Base-by-base conservation (phyloP, 2,329 filamentous ascomycete genomes). In the Lasiodiplodia sp. region DNA sequence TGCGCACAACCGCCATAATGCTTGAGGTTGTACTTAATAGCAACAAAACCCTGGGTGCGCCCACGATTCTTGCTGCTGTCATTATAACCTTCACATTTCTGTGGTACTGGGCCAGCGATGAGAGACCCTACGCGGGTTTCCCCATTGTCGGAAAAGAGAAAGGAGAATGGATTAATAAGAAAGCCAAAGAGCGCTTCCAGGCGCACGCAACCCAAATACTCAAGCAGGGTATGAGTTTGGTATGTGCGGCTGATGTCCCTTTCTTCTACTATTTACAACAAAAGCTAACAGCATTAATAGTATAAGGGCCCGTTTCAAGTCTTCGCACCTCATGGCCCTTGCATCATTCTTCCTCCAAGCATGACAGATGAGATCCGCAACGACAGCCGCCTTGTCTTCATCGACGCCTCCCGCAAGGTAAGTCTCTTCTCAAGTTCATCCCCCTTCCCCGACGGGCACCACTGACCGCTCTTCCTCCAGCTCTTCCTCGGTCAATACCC, bases 81-180 rank as follows among this genome's bases (percentile, higher is more conserved):
- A 28, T 28, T 6, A 6, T 28, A 28, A 6, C 28, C 1, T 28
- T 57, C 11, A 57, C 53, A 2, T 18, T 57, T 0, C 16, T 38
- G 5, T 47, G 40, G 40, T 49, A 31, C 25, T 62, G 28, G 25
- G 58, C 44, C 4, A 28, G 44, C 7, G 58, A 63, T 51, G 58
- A 63, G 25, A 10, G 51, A n/a, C 58, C 58, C 10, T 34, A 63
- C n/a, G 25, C 44, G 4, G 58, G 44, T 11, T 63, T 63, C 25
- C 58, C 58, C 4, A 31, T 63, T 4, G 58, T 63, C 18, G 58
- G 58, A 2, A 63, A 63, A 14, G 58, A 63, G 12, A 51, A 63
- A 14, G 44, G 44, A 4, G 44, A 52, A 25, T 52, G 58, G 58
- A 44, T 63, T 11, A 63, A 63, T n/a, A 52, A 28, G 21, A 63